Evolutionary conservation across 805 yeast species (phyloP).

Genomic region (Candida schatavii): DNA sequence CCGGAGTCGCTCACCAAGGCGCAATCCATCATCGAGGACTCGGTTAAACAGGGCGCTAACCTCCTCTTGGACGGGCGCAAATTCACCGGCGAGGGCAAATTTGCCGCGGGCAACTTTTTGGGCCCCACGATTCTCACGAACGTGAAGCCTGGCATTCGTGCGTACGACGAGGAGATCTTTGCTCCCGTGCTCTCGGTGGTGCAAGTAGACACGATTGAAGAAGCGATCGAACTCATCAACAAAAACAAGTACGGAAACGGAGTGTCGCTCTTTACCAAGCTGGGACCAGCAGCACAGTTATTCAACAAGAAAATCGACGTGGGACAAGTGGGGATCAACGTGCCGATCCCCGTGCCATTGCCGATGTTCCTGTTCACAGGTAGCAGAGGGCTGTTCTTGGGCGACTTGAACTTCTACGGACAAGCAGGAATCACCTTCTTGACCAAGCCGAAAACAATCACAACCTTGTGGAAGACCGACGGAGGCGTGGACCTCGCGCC

Average conservation of each 20-base stretch:
- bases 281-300: constrained; percentile 68
- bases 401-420: constrained; percentile 78
- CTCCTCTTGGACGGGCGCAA: constrained; percentile 64
- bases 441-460: constrained; percentile 74
- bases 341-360: constrained; percentile 77
- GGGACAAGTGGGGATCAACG: constrained; percentile 77
- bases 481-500: constrained; percentile 49
- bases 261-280: constrained; percentile 63
- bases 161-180: constrained; percentile 72
- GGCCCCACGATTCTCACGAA: constrained; percentile 66
- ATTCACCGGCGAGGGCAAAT: constrained; percentile 33
- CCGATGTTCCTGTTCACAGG: constrained; percentile 84
- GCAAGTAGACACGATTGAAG: constrained; percentile 63
- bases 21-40: constrained; percentile 52
- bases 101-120: constrained; percentile 60
- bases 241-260: constrained; percentile 65
- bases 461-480: constrained; percentile 62
- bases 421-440: constrained; percentile 70
- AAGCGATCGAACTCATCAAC: constrained; percentile 64
- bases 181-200: constrained; percentile 71
- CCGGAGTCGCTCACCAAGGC: constrained; percentile 56
- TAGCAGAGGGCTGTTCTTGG: constrained; percentile 69
- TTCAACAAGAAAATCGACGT: constrained; percentile 67
- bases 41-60: constrained; percentile 59
- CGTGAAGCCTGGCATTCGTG: constrained; percentile 66